Percentiles rank a stretch among this genome's conserved stretches.
phyloP scores from a whole-genome alignment of 805 yeast genomes.

The Priceomyces melissophilus region DNA sequence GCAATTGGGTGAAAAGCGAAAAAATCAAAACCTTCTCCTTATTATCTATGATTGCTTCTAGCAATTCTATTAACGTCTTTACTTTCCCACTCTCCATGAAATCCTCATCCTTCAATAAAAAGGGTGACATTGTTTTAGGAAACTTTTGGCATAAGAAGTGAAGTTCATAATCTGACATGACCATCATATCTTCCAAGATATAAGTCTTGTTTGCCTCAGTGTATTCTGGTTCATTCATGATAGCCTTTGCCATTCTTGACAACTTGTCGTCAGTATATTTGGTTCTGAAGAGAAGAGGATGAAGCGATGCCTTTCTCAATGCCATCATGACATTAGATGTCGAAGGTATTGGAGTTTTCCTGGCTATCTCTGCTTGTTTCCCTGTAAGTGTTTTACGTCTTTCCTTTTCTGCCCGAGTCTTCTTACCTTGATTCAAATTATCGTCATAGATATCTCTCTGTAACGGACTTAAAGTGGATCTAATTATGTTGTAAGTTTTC shows the following conservation, averaged over 20 bases:
- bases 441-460: slow-evolving; percentile 61
- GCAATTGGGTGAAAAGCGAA: slow-evolving; percentile 87
- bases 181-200: slow-evolving; percentile 91
- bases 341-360: slow-evolving; percentile 34
- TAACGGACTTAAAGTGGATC: slow-evolving; percentile 57
- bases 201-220: slow-evolving; percentile 70
- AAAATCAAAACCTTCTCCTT: slow-evolving; percentile 75
- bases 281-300: slow-evolving; percentile 79
- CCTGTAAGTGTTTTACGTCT: slow-evolving; percentile 36
- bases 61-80: slow-evolving; percentile 48
- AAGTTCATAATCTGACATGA: slow-evolving; percentile 89
- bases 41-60: slow-evolving; percentile 52
- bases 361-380: slow-evolving; percentile 32
- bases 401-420: slow-evolving; percentile 40
- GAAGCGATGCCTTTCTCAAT: slow-evolving; percentile 87
- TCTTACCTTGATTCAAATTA: slow-evolving; percentile 47
- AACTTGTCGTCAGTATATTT: slow-evolving; percentile 55
- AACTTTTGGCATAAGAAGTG: slow-evolving; percentile 70
- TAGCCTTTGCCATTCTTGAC: slow-evolving; percentile 66
- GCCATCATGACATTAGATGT: slow-evolving; percentile 79
- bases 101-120: slow-evolving; percentile 49
- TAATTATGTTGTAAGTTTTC: slow-evolving; percentile 60
- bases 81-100: slow-evolving; percentile 78
- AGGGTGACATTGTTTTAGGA: slow-evolving; percentile 58
- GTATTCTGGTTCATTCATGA: slow-evolving; percentile 80